A percentile compares a stretch with the other conserved stretches of the same genome.
These are phyloP conservation scores for Fraxinus angustifolia DNA, from an alignment of 305 asterid genomes.

Conservation along the genomic window DNA sequence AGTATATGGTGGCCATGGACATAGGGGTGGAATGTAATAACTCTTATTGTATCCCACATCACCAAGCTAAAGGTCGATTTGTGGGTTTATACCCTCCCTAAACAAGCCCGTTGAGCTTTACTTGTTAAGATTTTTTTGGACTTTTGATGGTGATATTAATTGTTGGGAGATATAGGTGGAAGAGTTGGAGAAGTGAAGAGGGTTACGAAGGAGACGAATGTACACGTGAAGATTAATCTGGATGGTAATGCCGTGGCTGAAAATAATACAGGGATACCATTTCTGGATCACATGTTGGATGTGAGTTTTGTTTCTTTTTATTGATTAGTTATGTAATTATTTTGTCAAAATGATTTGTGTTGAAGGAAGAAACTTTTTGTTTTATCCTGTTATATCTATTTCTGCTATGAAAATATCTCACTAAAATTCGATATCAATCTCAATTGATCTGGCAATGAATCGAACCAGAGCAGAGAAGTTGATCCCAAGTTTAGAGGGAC, in stretches of 20 bases:
- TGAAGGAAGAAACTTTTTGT: neutral
- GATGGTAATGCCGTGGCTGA: slow-evolving; percentile 85
- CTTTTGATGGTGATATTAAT: neutral
- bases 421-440: neutral
- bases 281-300: slow-evolving; percentile 95
- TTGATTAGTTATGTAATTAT: neutral
- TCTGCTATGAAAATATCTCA: neutral
- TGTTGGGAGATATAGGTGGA: slow-evolving; percentile 29
- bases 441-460: neutral
- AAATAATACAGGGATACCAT: slow-evolving; percentile 76
- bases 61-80: neutral
- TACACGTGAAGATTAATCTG: slow-evolving; percentile 70
- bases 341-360: neutral
- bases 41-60: neutral
- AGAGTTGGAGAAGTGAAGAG: slow-evolving; percentile 85
- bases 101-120: neutral
- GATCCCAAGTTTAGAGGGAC: neutral
- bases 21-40: neutral
- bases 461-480: neutral
- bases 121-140: neutral
- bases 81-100: neutral
- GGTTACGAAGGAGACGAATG: slow-evolving; percentile 92
- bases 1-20: neutral
- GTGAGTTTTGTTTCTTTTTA: slow-evolving; percentile 36
- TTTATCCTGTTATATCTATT: neutral